phyloP scores from a whole-genome alignment of 768 basidiomycete species.

The Auriculariales sp. region DNA sequence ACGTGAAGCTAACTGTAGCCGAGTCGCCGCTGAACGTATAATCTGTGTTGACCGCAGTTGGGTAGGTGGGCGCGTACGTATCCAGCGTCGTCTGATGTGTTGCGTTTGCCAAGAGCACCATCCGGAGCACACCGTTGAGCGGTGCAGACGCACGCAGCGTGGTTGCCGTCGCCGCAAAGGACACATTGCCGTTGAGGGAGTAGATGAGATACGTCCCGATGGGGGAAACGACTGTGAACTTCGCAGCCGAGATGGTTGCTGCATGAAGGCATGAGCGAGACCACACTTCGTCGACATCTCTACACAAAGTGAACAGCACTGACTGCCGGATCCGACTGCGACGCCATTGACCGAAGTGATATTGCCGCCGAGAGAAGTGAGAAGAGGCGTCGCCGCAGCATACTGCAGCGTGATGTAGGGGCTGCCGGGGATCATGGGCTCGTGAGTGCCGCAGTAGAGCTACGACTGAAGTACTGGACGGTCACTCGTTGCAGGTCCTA shows the following conservation, averaged over 20 bases:
- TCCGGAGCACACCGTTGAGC: constrained; percentile 17
- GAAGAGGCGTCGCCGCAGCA: constrained; percentile 16
- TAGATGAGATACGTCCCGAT: constrained; percentile 20
- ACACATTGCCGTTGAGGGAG: constrained; percentile 17
- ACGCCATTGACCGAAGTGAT: constrained; percentile 18
- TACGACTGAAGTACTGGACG: constrained; percentile 18
- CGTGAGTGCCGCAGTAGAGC: constrained; percentile 16
- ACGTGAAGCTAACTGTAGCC: constrained; percentile 20
- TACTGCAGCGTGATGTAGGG: constrained; percentile 21
- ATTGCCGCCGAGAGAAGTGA: constrained; percentile 17
- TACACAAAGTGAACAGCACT: too few relatives aligned
- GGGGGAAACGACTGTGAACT: constrained; percentile 16
- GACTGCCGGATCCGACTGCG: constrained; percentile 10
- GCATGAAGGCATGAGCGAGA: not conserved
- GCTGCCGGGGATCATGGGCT: constrained; percentile 20
- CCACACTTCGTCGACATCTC: constrained; percentile 9
- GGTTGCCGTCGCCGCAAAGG: constrained; percentile 13
- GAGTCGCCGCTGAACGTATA: constrained; percentile 17
- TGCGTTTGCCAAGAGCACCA: constrained; percentile 9
- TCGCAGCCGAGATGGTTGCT: constrained; percentile 16
- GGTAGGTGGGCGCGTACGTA: constrained; percentile 17
- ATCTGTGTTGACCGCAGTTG: constrained; percentile 15
- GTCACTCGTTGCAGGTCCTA: constrained; percentile 22
- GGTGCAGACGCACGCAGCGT: constrained; percentile 13
- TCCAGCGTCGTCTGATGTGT: constrained; percentile 17